Evolutionary conservation across 1,284 basidiomycete genomes (phyloP), one percentile per base, ranked within the genome.

Genomic region (Rhodotorula sp.): DNA sequence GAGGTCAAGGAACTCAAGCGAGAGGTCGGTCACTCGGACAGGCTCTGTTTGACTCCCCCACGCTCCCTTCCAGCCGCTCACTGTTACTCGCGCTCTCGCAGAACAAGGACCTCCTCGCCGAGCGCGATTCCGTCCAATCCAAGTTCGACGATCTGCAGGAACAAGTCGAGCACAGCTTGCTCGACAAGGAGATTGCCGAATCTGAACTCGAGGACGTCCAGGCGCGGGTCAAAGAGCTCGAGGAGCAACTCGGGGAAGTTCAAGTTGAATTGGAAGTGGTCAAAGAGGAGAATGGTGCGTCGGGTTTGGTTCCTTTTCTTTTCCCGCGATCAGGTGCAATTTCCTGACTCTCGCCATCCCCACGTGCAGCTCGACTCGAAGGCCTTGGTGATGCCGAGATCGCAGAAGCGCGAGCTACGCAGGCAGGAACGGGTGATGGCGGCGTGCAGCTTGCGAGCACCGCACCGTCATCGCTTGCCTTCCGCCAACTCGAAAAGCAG

Each of bases 111-210:
- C 59, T 74, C 23, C 16, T 38, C 2, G 26, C 62, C 18, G 62
- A 60, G 14, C 60, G 55, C 5, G 60, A 68, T 21, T 47, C 61
- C 3, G 49, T 59, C 16, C 47, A 62, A 28, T 48, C 48, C 45
- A 70, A 65, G 15, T 60, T 67, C 26, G 67, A 66, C 6, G 70
- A 77, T 54, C 58, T 77, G 3, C 58, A 66, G 12, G 72, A 73
- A 19, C 67, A 71, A 54, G 83, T 98, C 50, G 97, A 99, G 82
- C 93, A 98, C 88, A 86, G 89, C 5, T 92, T 93, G 84, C 82
- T 99, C 74, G 97, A 99, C 81, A 93, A 94, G 81, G 97, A 99
- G 81, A 89, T 99, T 64, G 95, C 89, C 0, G 89, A 93, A 79
- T 81, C 84, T 0, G 92, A 95, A 77, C 78, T 94, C 45, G 90